These are phyloP conservation scores for Cronartium quercuum DNA, from an alignment of 1,284 basidiomycete species.

Conservation along the genomic window DNA sequence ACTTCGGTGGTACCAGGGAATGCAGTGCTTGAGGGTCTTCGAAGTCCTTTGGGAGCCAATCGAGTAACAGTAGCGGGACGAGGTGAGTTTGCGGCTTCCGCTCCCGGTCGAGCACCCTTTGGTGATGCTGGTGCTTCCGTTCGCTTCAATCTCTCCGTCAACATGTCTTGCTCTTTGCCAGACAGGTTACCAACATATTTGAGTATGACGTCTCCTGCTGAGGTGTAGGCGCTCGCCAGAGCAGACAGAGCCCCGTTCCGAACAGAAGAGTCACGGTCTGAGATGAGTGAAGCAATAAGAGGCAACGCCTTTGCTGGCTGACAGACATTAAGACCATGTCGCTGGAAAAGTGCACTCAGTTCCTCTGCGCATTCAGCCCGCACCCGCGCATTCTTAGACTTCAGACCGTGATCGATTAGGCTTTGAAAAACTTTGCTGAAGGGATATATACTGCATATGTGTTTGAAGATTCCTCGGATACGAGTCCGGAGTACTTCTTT, in stretches of 20 bases:
- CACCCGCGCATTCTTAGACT: conserved; percentile 82
- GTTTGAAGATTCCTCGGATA: conserved; percentile 53
- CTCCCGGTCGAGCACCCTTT: conserved; percentile 14
- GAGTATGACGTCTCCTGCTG: conserved; percentile 82
- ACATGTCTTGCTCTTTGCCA: conserved; percentile 79
- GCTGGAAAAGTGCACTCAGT: conserved; percentile 67
- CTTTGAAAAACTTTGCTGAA: conserved; percentile 83
- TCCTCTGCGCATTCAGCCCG: conserved; percentile 79
- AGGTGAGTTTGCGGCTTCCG: conserved; percentile 30
- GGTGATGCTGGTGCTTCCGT: conserved; percentile 54
- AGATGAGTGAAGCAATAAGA: conserved; percentile 69
- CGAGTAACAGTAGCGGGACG: conserved; percentile 14
- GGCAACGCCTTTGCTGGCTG: conserved; percentile 68
- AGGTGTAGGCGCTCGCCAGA: conserved; percentile 74
- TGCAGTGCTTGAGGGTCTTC: conserved; percentile 59
- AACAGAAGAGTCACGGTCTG: conserved; percentile 78
- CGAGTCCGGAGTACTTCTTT: conserved; percentile 52
- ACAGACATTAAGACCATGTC: conserved; percentile 74
- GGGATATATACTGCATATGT: conserved; percentile 63
- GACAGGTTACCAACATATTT: conserved; percentile 67
- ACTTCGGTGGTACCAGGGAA: conserved; percentile 37
- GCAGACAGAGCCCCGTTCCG: conserved; percentile 72
- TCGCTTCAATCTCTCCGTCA: conserved; percentile 81
- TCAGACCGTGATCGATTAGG: conserved; percentile 75
- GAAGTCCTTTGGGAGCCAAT: conserved; percentile 41